These are phyloP conservation scores for Tuctoria greenei DNA, from an alignment of 176 grass and related monocot genomes.

Conservation along the genomic window DNA sequence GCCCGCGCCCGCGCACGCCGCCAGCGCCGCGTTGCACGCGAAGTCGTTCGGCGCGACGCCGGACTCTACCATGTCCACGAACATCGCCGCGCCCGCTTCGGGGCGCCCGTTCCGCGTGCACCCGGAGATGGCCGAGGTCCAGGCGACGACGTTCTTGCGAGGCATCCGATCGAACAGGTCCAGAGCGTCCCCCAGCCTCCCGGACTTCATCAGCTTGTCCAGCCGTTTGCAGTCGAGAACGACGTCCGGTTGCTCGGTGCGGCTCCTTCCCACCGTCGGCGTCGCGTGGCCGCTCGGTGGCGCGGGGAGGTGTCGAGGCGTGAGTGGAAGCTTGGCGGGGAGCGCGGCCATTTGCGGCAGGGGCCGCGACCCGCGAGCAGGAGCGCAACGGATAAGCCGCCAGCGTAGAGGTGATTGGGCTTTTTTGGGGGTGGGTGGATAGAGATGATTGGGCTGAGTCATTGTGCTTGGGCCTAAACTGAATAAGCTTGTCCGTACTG, in stretches of 20 bases:
- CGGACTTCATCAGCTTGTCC: conserved; percentile 50
- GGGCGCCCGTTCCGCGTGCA: conserved; percentile 40
- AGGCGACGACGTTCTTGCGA: conserved; percentile 63
- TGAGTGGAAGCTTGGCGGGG: conserved; percentile 1
- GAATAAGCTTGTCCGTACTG: too few relatives aligned
- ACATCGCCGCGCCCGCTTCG: conserved; percentile 20
- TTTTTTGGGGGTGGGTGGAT: too few relatives aligned
- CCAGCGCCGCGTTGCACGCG: conserved; percentile 64
- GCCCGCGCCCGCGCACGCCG: conserved; percentile 48
- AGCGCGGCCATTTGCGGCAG: conserved; percentile 22
- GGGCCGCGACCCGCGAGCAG: not conserved
- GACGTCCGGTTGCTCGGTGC: conserved; percentile 2
- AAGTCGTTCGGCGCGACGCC: conserved; percentile 65
- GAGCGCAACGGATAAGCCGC: conserved; percentile 7
- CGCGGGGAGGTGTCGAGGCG: not conserved
- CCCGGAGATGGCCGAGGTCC: conserved; percentile 73
- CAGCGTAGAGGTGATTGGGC: too few relatives aligned
- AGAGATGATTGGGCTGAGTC: not conserved
- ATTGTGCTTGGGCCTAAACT: not conserved
- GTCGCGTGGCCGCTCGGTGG: not conserved
- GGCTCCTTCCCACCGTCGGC: not conserved
- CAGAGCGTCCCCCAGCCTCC: conserved; percentile 41
- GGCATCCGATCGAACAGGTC: conserved; percentile 66
- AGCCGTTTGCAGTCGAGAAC: conserved; percentile 54
- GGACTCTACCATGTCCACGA: conserved; percentile 51